phyloP scores from a whole-genome alignment of 805 yeast genomes.

The Barnettozyma pratensis region DNA sequence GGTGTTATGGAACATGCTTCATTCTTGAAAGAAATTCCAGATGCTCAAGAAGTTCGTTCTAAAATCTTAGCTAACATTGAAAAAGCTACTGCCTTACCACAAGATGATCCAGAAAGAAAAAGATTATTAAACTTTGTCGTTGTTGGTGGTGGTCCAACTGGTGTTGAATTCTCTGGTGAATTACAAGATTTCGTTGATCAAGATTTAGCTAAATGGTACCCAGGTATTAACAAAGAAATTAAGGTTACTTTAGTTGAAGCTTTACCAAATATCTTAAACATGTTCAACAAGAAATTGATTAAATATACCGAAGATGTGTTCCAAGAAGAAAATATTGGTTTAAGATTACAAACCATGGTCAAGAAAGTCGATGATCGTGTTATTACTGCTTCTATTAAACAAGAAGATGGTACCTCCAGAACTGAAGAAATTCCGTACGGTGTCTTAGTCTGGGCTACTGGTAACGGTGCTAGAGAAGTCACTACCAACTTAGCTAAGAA shows the following conservation, averaged over 20 bases:
- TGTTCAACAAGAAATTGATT: slow-evolving; percentile 40
- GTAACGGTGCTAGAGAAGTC: slow-evolving; percentile 81
- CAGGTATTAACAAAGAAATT: slow-evolving; percentile 79
- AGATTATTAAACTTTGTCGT: slow-evolving; percentile 83
- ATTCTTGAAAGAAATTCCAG: slow-evolving; percentile 84
- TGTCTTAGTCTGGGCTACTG: slow-evolving; percentile 94
- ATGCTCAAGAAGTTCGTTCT: slow-evolving; percentile 77
- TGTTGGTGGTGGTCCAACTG: slow-evolving; percentile 98
- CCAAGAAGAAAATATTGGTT: slow-evolving; percentile 54
- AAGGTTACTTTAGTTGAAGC: slow-evolving; percentile 87
- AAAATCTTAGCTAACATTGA: slow-evolving; percentile 82
- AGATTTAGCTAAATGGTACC: slow-evolving; percentile 83
- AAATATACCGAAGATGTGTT: slow-evolving; percentile 39
- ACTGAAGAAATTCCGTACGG: slow-evolving; percentile 73
- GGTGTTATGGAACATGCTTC: slow-evolving; percentile 83
- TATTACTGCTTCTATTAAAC: slow-evolving; percentile 68
- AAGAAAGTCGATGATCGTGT: slow-evolving; percentile 72
- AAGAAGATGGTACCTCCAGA: slow-evolving; percentile 64
- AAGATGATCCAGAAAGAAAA: slow-evolving; percentile 74
- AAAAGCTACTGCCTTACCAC: slow-evolving; percentile 80
- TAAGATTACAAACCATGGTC: slow-evolving; percentile 83
- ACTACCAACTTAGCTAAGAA: slow-evolving; percentile 60
- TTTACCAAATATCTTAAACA: slow-evolving; percentile 73
- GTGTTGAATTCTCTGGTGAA: slow-evolving; percentile 96
- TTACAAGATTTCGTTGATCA: slow-evolving; percentile 91